A percentile compares a stretch with the other conserved stretches of the same genome.
Evolutionary conservation across 306 rosid genomes (phyloP).

Genomic region (Castanea mollissima): DNA sequence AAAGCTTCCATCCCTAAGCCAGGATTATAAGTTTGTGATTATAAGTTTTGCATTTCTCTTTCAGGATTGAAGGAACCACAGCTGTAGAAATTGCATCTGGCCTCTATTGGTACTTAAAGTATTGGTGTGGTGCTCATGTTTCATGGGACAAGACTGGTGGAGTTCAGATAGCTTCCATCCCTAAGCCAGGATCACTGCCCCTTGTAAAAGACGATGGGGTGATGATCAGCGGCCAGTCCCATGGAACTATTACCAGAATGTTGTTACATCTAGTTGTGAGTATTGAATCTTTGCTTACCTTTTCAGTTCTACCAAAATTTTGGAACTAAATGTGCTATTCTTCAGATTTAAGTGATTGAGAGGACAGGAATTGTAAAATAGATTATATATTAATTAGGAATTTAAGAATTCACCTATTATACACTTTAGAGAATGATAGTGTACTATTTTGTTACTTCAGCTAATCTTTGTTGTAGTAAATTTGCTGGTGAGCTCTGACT

Average conservation of each 20-base stretch:
- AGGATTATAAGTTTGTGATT: too few species aligned
- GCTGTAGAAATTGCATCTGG: too few species aligned
- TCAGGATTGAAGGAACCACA: conserved; percentile 35
- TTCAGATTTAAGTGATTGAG: neutral
- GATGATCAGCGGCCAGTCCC: conserved; percentile 76
- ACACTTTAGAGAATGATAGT: too few species aligned
- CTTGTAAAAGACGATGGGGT: conserved; percentile 54
- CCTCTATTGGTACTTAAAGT: conserved; percentile 29
- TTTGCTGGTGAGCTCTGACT: too few species aligned
- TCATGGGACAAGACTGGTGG: conserved; percentile 98
- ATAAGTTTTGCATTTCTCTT: neutral
- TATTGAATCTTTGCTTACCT: conserved; percentile 16
- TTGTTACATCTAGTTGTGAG: conserved; percentile 95
- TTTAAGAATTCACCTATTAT: too few species aligned
- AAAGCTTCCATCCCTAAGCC: too few species aligned
- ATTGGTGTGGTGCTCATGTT: conserved; percentile 85
- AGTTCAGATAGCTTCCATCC: conserved; percentile 69
- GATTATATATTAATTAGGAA: neutral
- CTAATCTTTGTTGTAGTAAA: neutral
- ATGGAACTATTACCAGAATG: conserved; percentile 97
- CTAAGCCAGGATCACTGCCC: conserved; percentile 83
- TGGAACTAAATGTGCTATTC: neutral
- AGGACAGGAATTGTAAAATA: neutral
- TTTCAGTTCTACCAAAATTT: neutral
- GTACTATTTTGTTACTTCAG: neutral